Evolutionary conservation across 2,329 filamentous ascomycete species (phyloP).

Genomic region (Aureobasidium uvarum): DNA sequence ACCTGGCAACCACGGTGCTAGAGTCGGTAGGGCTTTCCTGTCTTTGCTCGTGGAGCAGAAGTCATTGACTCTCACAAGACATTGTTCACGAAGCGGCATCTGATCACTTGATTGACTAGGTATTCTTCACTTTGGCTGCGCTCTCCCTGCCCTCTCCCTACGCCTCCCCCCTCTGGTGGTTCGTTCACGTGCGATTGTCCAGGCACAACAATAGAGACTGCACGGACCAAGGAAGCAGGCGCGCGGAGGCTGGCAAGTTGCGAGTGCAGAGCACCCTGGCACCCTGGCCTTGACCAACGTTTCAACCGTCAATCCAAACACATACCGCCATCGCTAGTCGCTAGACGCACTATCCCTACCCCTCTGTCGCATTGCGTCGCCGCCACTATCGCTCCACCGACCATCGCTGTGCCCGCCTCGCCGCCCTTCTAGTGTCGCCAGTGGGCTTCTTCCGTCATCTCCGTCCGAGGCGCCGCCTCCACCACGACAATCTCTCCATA

Average conservation of each 20-base stretch:
- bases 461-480: conserved; percentile 15
- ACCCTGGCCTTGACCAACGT: neutral
- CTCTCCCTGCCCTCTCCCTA: neutral
- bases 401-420: neutral
- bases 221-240: neutral
- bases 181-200: neutral
- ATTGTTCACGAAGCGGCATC: neutral
- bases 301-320: conserved; percentile 26
- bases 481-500: conserved; percentile 8
- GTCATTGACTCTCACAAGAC: conserved; percentile 3
- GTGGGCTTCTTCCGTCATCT: conserved; percentile 14
- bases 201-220: conserved; percentile 13
- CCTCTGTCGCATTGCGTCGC: conserved; percentile 14
- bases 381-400: conserved; percentile 3
- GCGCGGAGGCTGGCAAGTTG: neutral
- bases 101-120: neutral
- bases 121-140: neutral
- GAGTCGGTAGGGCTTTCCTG: neutral
- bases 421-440: neutral
- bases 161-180: too few species aligned
- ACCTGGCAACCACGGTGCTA: conserved; percentile 14
- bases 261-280: neutral
- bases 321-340: neutral
- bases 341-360: neutral
- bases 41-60: neutral